Percentiles rank a stretch among this genome's conserved stretches.
These are phyloP conservation scores for Metarhizium album DNA, from an alignment of 2,329 filamentous ascomycete genomes.

Conservation along the genomic window DNA sequence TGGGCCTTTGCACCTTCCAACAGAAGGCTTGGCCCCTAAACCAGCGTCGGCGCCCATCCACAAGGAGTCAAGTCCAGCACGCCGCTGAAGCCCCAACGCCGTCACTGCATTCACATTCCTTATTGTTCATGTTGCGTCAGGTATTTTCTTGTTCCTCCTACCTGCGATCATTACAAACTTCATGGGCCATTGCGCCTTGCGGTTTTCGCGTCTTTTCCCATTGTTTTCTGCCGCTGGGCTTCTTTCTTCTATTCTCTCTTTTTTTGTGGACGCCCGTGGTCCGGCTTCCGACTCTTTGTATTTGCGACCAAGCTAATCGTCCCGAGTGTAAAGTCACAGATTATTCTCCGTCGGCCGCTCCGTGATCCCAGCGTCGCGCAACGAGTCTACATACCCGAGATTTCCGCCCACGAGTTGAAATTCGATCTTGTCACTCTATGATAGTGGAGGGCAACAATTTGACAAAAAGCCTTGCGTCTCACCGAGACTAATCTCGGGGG, in stretches of 20 bases:
- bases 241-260: neutral
- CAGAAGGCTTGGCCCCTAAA: conserved; percentile 7
- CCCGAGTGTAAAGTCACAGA: neutral
- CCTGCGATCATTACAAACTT: neutral
- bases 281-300: neutral
- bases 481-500: too few relatives aligned
- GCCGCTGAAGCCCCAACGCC: neutral
- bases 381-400: conserved; percentile 1
- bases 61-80: conserved; percentile 1
- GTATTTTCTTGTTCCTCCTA: too few relatives aligned
- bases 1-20: neutral
- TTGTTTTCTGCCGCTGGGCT: neutral
- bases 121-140: too few relatives aligned
- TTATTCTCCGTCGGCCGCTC: conserved; percentile 3
- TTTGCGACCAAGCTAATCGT: neutral
- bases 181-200: neutral
- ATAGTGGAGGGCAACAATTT: neutral
- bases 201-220: neutral
- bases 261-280: neutral
- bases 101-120: neutral
- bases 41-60: conserved; percentile 5
- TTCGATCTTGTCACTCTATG: neutral
- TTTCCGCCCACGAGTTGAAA: neutral
- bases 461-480: too few relatives aligned
- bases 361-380: conserved; percentile 6